These are phyloP conservation scores for Samsoniella hepiali DNA, from an alignment of 2,329 filamentous ascomycete genomes.

Conservation along the genomic window DNA sequence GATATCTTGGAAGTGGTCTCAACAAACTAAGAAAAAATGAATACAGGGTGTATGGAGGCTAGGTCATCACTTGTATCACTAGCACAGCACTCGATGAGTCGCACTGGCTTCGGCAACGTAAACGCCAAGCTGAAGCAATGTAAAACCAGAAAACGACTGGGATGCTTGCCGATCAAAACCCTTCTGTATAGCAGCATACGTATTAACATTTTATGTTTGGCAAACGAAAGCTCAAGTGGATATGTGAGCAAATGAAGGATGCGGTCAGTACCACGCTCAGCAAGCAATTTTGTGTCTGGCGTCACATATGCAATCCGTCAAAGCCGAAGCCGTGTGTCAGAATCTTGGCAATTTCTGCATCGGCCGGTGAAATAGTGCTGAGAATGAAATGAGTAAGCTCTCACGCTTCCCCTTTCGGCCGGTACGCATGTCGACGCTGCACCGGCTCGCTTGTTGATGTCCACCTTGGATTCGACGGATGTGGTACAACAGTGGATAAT, in stretches of 20 bases:
- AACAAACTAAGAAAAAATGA: background rate
- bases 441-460: constrained; percentile 4
- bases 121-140: background rate
- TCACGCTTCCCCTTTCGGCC: background rate
- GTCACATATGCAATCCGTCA: background rate
- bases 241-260: background rate
- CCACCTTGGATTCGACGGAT: background rate
- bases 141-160: background rate
- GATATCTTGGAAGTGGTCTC: too few relatives aligned
- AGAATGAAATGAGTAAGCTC: background rate
- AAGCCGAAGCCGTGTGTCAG: background rate
- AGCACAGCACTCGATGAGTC: background rate
- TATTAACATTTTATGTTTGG: background rate
- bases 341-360: background rate
- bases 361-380: background rate
- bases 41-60: too few relatives aligned
- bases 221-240: background rate
- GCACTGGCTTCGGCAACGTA: constrained; percentile 12
- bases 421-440: background rate
- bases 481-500: background rate
- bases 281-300: background rate
- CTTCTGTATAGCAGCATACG: background rate
- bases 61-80: background rate
- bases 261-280: background rate
- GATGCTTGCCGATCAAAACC: background rate